Conservation (phyloP, 345 rosid genomes). For the Moringa oleifera region DNA sequence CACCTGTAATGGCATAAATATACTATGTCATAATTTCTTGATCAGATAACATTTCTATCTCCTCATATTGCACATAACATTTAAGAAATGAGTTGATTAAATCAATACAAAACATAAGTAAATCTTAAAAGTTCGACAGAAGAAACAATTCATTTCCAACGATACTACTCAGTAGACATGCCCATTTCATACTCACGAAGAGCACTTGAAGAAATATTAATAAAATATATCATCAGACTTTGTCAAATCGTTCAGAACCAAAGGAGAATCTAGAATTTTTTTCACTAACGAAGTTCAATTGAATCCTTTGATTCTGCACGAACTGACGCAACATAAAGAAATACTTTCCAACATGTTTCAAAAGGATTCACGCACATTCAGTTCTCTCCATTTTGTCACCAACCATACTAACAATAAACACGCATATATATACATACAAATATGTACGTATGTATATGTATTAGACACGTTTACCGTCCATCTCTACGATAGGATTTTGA, state of each 20-base stretch:
- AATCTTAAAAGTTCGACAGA: not conserved
- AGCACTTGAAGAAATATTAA: not conserved
- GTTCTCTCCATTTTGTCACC: not conserved
- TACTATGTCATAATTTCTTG: too few relatives aligned
- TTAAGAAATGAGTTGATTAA: too few relatives aligned
- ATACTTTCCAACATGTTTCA: not conserved
- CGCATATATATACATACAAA: not conserved
- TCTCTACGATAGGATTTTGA: constrained; percentile 56
- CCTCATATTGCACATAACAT: too few relatives aligned
- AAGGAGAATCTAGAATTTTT: not conserved
- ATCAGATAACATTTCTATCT: too few relatives aligned
- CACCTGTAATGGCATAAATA: too few relatives aligned
- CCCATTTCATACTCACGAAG: not conserved
- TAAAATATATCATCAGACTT: too few relatives aligned
- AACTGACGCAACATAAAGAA: not conserved
- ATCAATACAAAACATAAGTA: not conserved
- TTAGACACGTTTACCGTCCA: constrained; percentile 43
- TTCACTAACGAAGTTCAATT: not conserved
- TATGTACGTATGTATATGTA: not conserved
- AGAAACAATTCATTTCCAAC: not conserved
- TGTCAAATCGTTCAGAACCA: not conserved
- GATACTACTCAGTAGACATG: not conserved
- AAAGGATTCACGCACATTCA: not conserved
- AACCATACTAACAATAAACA: not conserved
- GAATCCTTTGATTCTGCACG: not conserved